These are phyloP conservation scores for Pleurotus salmoneostramineus DNA, from an alignment of 768 basidiomycete genomes.

Conservation along the genomic window DNA sequence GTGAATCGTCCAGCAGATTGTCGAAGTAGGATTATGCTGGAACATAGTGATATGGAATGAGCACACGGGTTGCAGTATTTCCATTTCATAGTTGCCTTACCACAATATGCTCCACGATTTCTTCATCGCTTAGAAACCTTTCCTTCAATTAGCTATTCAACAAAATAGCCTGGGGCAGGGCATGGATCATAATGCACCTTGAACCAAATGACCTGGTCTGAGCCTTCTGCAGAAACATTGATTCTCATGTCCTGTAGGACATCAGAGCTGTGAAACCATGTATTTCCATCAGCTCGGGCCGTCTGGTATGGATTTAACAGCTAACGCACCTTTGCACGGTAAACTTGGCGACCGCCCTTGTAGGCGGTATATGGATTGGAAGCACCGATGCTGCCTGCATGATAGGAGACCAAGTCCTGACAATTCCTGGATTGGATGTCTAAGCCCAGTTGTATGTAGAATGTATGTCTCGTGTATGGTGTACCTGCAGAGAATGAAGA, in stretches of 20 bases:
- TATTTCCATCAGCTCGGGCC: background rate
- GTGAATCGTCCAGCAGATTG: conserved; percentile 72
- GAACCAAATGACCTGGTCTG: conserved; percentile 64
- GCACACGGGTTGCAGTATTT: too few relatives aligned
- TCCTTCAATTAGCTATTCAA: conserved; percentile 41
- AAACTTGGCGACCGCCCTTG: background rate
- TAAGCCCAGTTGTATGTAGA: too few relatives aligned
- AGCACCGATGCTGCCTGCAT: background rate
- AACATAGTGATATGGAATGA: background rate
- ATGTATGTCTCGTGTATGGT: too few relatives aligned
- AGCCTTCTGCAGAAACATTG: conserved; percentile 55
- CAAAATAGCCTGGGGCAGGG: background rate
- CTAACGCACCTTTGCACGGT: background rate
- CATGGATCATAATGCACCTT: conserved; percentile 42
- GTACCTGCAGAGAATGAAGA: too few relatives aligned
- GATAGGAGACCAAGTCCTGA: background rate
- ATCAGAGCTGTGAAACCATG: conserved; percentile 50
- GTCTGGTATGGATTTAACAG: too few relatives aligned
- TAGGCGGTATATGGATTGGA: background rate
- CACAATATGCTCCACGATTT: conserved; percentile 72
- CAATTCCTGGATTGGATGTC: too few relatives aligned
- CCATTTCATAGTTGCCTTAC: conserved; percentile 34
- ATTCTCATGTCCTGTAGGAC: conserved; percentile 67
- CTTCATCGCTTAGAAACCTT: conserved; percentile 66
- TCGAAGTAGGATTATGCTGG: conserved; percentile 66